phyloP scores from a whole-genome alignment of 140 eudicot genomes.

The Senecio squalidus region DNA sequence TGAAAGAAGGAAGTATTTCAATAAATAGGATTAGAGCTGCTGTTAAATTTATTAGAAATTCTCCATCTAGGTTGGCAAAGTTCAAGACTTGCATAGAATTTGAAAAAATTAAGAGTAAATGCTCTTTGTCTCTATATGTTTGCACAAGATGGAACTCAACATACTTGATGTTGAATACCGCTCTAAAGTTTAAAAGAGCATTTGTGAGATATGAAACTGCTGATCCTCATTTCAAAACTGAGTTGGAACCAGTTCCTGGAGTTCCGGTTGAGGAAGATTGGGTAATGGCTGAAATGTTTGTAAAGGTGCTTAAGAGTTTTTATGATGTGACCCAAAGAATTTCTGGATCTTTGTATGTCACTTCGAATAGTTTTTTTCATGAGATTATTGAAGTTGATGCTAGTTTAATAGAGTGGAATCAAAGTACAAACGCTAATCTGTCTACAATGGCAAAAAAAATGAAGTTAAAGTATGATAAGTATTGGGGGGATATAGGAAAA shows the following conservation, averaged over 20 bases:
- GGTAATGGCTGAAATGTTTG: background rate
- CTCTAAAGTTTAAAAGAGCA: background rate
- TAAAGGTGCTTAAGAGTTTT: background rate
- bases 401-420: background rate
- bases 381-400: background rate
- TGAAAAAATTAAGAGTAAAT: constrained; percentile 3
- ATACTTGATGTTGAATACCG: background rate
- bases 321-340: background rate
- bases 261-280: background rate
- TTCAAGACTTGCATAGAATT: constrained; percentile 5
- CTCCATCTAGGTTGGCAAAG: constrained; percentile 1
- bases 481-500: constrained; percentile 12
- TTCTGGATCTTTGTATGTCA: background rate
- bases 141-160: too few species aligned
- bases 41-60: background rate
- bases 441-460: background rate
- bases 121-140: background rate
- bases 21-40: constrained; percentile 1
- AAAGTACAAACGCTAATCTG: background rate
- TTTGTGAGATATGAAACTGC: constrained; percentile 16
- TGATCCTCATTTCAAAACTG: background rate
- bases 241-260: background rate
- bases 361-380: background rate
- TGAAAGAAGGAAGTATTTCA: background rate
- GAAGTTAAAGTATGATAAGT: constrained; percentile 5